Evolutionary conservation across 129 eudicot species (phyloP).

Genomic region (Flaveria ramosissima): DNA sequence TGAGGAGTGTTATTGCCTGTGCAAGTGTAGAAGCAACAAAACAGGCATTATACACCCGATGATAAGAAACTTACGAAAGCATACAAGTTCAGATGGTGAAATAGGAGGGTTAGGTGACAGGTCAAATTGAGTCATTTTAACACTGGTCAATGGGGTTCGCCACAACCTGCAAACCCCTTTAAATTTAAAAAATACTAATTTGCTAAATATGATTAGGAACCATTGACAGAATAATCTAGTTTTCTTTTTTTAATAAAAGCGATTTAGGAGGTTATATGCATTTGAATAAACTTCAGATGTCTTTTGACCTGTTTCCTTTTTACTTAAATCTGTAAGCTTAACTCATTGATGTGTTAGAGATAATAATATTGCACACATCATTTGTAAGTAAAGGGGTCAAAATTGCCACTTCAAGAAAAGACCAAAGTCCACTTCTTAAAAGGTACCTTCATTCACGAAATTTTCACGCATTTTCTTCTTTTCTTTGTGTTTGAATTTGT

Average conservation of each 20-base stretch:
- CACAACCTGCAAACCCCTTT: background rate
- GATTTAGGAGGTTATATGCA: constrained; percentile 16
- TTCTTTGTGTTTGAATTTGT: constrained; percentile 43
- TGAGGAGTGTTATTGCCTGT: constrained; percentile 54
- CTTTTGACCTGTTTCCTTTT: constrained; percentile 9
- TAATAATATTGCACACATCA: background rate
- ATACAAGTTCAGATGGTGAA: background rate
- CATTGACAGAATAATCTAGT: background rate
- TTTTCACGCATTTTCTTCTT: constrained; percentile 45
- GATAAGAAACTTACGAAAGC: constrained; percentile 11
- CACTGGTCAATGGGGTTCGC: background rate
- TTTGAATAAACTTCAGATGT: background rate
- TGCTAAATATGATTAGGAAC: background rate
- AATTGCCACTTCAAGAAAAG: constrained; percentile 7
- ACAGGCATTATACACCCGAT: constrained; percentile 11
- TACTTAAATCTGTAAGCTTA: background rate
- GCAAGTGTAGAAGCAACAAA: constrained; percentile 24
- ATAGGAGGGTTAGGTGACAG: background rate
- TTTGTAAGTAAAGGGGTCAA: background rate
- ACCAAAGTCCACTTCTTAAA: background rate
- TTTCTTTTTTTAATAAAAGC: background rate
- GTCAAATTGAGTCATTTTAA: background rate
- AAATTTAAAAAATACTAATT: background rate
- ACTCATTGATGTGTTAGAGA: background rate
- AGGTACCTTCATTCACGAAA: constrained; percentile 67